Base-by-base conservation (phyloP, 208 protist species). In the Trypanosoma platydactyli region DNA sequence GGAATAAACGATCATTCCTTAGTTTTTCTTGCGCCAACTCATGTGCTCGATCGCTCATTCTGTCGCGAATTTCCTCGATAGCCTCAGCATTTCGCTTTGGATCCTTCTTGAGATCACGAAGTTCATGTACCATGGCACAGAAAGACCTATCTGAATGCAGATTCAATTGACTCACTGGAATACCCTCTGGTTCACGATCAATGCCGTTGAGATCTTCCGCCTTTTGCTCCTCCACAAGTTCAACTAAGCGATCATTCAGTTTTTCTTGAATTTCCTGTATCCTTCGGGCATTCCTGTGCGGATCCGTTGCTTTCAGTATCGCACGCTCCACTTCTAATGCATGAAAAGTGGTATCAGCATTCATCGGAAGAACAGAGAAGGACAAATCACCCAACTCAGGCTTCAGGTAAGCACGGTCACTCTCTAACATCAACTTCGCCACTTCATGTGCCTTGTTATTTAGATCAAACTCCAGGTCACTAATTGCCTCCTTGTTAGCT, bases 341-440 rank as follows among this genome's bases (percentile, higher is more conserved):
- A 53, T 62, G 70, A 53, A 92, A 92, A 12, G 27, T 56, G 7
- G 49, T 15, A 57, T 92, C 88, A 46, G 72, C 68, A 61, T 91
- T 88, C 42, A 91, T 79, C 24, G 88, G 82, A 15, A 94, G 29
- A 52, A 83, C 75, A 20, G 55, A 78, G 24, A 91, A 48, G 12
- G 84, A 83, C 20, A 91, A 84, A 62, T 81, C 85, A 64, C 83
- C 35, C 68, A 38, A 72, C 71, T 87, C 76, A 4, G 71, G 70
- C 58, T 91, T 78, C 9, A 94, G 72, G 65, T 88, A 92, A 55
- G 56, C 81, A 40, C 88, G 85, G 59, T 94, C 88, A 25, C 67
- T 65, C 44, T 80, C 62, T 48, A 91, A 60, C 73, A 89, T 57
- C 57, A 63, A 64, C 30, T 55, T 72, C 15, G 83, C 84, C 60